A percentile compares a stretch with the other conserved stretches of the same genome.
These are phyloP conservation scores for Dioszegia hungarica DNA, from an alignment of 768 basidiomycete genomes.

Conservation along the genomic window DNA sequence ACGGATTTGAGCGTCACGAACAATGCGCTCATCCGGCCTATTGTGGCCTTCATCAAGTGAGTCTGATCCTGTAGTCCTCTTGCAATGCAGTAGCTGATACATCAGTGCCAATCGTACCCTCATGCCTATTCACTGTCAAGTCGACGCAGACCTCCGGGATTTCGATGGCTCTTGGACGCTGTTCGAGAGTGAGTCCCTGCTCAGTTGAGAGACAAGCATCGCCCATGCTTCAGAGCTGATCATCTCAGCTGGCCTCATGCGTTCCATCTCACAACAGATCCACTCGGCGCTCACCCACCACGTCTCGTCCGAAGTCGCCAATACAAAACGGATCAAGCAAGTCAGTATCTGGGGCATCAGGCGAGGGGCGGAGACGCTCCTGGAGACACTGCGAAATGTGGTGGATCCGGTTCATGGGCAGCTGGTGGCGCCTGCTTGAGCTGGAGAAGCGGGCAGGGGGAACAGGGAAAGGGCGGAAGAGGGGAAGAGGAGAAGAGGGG, in stretches of 20 bases:
- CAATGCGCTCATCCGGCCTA: constrained; percentile 85
- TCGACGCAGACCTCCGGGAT: constrained; percentile 73
- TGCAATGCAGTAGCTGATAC: background rate
- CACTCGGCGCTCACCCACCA: constrained; percentile 94
- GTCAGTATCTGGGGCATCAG: constrained; percentile 94
- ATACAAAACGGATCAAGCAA: constrained; percentile 80
- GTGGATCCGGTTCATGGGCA: constrained; percentile 58
- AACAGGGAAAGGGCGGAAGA: background rate
- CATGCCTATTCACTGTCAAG: constrained; percentile 85
- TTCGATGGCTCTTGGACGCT: constrained; percentile 98
- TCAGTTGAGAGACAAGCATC: constrained; percentile 12
- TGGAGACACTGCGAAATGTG: constrained; percentile 68
- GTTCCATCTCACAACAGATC: constrained; percentile 80
- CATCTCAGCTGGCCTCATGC: constrained; percentile 80
- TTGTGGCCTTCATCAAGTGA: constrained; percentile 98
- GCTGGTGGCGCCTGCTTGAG: constrained; percentile 7
- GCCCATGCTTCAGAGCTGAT: constrained; percentile 3
- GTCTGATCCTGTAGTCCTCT: constrained; percentile 34
- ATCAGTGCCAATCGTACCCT: constrained; percentile 83
- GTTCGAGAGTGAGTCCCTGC: constrained; percentile 48
- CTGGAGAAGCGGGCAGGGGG: background rate
- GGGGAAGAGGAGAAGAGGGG: background rate
- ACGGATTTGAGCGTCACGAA: constrained; percentile 84
- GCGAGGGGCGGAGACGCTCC: constrained; percentile 80
- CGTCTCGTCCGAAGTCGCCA: constrained; percentile 68